A percentile compares a stretch with the other conserved stretches of the same genome.
Conservation (phyloP, 306 rosid genomes). For the Sophora flavescens region DNA sequence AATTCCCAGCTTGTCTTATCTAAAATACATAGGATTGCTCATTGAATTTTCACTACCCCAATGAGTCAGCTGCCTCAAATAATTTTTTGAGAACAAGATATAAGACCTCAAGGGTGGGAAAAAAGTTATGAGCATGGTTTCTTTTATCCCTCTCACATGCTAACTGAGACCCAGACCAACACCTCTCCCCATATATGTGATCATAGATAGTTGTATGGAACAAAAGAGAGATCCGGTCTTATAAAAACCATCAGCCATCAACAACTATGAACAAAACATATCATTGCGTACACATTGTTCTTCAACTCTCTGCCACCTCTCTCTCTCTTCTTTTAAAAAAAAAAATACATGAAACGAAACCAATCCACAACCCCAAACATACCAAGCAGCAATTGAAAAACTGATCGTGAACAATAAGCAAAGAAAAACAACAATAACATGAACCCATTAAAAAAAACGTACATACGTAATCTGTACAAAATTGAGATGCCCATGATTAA, state of each 20-base stretch:
- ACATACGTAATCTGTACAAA: background rate
- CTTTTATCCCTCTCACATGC: background rate
- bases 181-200: background rate
- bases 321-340: no score
- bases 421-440: background rate
- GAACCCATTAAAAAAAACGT: background rate
- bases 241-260: background rate
- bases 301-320: background rate
- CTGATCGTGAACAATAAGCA: background rate
- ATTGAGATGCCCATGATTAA: background rate
- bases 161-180: background rate
- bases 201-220: background rate
- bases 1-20: background rate
- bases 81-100: background rate
- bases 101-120: background rate
- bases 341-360: background rate
- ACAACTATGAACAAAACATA: slow-evolving; percentile 13
- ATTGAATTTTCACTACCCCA: slow-evolving; percentile 9
- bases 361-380: background rate
- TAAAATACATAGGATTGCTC: background rate
- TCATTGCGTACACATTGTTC: background rate
- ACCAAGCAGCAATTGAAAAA: background rate
- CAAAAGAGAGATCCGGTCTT: background rate
- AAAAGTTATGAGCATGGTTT: background rate
- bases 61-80: background rate